Evolutionary conservation across 2,329 filamentous ascomycete species (phyloP).

Genomic region (Exophiala lecanii-corni): DNA sequence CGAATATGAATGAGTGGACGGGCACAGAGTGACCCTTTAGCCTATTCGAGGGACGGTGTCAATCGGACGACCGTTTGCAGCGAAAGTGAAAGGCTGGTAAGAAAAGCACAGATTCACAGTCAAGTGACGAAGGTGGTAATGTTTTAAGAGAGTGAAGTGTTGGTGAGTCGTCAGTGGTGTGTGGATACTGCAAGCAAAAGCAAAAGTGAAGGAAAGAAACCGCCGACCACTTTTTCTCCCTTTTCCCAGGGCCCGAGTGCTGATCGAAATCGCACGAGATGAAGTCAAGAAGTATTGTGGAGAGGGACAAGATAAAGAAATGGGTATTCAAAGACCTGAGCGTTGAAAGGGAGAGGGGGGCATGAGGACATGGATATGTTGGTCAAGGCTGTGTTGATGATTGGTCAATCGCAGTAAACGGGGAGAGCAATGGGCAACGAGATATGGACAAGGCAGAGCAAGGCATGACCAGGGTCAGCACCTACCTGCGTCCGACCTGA

Average conservation of each 20-base stretch:
- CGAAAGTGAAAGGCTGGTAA: constrained; percentile 3
- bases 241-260: background rate
- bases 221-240: no score
- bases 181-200: background rate
- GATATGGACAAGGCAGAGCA: background rate
- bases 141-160: constrained; percentile 2
- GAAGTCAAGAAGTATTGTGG: background rate
- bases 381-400: background rate
- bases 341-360: background rate
- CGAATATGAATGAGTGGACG: constrained; percentile 4
- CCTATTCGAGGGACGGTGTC: background rate
- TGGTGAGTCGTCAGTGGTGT: background rate
- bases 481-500: no score
- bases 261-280: background rate
- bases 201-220: background rate
- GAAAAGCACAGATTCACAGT: constrained; percentile 1
- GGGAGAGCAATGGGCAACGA: background rate
- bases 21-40: constrained; percentile 1
- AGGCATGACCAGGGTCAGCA: no score
- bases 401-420: no score
- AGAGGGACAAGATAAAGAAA: background rate
- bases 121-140: constrained; percentile 2
- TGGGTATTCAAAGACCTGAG: background rate
- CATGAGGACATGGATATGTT: no score
- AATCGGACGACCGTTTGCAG: constrained; percentile 1